Conservation (phyloP, 768 basidiomycete genomes). For the Mycena rosella region DNA sequence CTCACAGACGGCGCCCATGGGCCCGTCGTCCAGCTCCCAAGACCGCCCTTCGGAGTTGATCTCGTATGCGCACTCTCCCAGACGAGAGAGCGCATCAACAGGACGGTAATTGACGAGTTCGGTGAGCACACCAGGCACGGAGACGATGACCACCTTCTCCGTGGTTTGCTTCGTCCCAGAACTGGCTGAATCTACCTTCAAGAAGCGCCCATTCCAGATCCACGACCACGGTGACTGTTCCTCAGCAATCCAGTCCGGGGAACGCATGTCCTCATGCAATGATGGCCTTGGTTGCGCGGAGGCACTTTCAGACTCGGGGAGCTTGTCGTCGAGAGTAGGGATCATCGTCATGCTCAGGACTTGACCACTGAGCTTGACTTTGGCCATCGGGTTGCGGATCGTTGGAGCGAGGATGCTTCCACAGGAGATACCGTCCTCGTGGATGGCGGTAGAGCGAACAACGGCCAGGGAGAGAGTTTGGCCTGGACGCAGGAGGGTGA, state of each 20-base stretch:
- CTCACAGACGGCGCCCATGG: constrained; percentile 19
- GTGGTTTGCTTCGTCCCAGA: constrained; percentile 16
- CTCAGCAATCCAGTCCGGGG: not conserved
- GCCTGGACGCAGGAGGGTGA: not conserved
- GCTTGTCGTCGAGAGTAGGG: too few species aligned
- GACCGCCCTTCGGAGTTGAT: constrained; percentile 22
- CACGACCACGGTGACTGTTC: constrained; percentile 7
- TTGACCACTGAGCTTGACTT: too few species aligned
- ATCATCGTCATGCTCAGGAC: too few species aligned
- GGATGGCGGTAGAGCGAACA: constrained; percentile 25
- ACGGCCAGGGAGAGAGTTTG: constrained; percentile 14
- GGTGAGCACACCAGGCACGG: constrained; percentile 17
- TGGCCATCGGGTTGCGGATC: constrained; percentile 1
- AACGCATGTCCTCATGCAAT: not conserved
- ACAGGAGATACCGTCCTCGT: constrained; percentile 3
- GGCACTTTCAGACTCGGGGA: too few species aligned
- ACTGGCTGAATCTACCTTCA: not conserved
- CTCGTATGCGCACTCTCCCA: constrained; percentile 13
- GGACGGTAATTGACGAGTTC: constrained; percentile 1
- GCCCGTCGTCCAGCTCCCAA: constrained; percentile 24
- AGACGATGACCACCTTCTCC: constrained; percentile 16
- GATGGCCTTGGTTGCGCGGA: too few species aligned
- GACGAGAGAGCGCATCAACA: constrained; percentile 10
- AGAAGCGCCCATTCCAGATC: constrained; percentile 21
- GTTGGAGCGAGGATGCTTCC: not conserved